Conservation (phyloP, 169 alveolate genomes). For the Theileria luwenshuni region DNA sequence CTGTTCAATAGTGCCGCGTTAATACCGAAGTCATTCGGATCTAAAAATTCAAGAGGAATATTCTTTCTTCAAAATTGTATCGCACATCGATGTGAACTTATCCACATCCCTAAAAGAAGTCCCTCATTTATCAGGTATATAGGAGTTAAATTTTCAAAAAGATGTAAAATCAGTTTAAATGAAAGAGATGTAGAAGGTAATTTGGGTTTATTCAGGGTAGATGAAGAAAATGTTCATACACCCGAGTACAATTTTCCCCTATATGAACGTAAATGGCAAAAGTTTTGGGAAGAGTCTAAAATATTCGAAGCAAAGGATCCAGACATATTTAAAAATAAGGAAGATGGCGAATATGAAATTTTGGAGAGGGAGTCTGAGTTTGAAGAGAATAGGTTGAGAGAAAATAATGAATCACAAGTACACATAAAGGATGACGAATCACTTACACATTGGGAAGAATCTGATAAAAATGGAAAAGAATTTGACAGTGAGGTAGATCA, state of each 20-base stretch:
- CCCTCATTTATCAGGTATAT: too few relatives aligned
- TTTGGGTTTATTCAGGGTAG: neutral
- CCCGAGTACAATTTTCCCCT: neutral
- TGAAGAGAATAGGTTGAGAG: too few relatives aligned
- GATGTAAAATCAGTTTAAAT: too few relatives aligned
- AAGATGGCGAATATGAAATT: too few relatives aligned
- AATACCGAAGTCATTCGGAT: neutral
- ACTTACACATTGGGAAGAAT: neutral
- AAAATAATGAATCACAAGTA: too few relatives aligned
- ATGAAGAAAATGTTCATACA: neutral
- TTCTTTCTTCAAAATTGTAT: too few relatives aligned
- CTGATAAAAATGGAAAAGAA: neutral
- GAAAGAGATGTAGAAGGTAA: too few relatives aligned
- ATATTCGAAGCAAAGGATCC: slow-evolving; percentile 20
- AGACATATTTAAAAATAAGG: neutral
- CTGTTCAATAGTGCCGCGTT: neutral
- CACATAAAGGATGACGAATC: neutral
- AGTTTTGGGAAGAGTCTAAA: slow-evolving; percentile 38
- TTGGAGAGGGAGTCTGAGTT: too few relatives aligned
- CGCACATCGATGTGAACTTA: neutral
- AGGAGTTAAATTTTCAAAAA: too few relatives aligned
- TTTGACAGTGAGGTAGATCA: neutral
- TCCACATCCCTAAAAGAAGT: neutral
- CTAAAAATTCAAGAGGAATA: neutral
- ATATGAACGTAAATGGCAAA: slow-evolving; percentile 44